Evolutionary conservation across 257 asterid genomes (phyloP).

Genomic region (Forsythia viridissima): DNA sequence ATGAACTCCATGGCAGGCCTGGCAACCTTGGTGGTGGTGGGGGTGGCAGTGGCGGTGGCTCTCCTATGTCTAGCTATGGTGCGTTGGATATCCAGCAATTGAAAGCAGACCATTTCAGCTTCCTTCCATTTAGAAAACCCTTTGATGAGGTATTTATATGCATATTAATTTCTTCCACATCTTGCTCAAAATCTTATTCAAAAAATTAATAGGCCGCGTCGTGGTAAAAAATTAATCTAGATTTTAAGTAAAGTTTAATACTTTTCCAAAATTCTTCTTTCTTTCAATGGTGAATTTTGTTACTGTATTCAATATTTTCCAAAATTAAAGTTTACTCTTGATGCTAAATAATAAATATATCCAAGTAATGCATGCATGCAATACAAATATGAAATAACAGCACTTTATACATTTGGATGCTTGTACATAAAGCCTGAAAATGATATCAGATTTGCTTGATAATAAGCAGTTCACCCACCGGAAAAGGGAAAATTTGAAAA

Average conservation of each 20-base stretch:
- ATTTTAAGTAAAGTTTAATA: too few species aligned
- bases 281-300: too few species aligned
- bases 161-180: neutral
- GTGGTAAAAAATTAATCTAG: too few species aligned
- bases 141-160: conserved; percentile 68
- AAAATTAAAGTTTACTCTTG: neutral
- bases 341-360: neutral
- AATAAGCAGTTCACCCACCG: conserved; percentile 36
- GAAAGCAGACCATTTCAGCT: conserved; percentile 72
- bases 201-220: too few species aligned
- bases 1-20: conserved; percentile 48
- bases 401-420: conserved; percentile 49
- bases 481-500: neutral
- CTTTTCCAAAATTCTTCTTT: neutral
- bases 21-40: conserved; percentile 33
- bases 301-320: too few species aligned
- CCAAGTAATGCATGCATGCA: conserved; percentile 19
- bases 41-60: conserved; percentile 29
- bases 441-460: conserved; percentile 46
- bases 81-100: conserved; percentile 66
- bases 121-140: conserved; percentile 64
- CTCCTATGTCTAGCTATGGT: conserved; percentile 48
- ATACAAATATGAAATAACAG: conserved; percentile 21
- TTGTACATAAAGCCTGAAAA: conserved; percentile 47
- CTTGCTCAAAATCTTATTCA: too few species aligned